Evolutionary conservation across 768 basidiomycete species (phyloP).

Genomic region (Termitomyces sp.): DNA sequence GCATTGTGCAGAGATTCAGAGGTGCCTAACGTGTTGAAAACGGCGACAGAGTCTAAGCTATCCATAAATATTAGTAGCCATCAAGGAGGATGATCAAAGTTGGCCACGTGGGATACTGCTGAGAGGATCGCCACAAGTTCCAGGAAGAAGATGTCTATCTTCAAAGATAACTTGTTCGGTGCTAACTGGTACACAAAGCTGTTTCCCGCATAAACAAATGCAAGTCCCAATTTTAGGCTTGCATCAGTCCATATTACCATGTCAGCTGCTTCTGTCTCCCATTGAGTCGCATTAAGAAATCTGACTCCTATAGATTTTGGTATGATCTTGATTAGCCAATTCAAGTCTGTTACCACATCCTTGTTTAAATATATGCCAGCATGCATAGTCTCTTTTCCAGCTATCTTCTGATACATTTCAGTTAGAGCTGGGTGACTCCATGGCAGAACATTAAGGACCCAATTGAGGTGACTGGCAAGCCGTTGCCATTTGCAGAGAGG

Average conservation of each 20-base stretch:
- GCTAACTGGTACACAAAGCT: not conserved
- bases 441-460: not conserved
- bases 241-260: not conserved
- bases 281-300: not conserved
- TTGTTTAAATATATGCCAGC: not conserved
- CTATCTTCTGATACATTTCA: not conserved
- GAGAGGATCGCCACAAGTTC: not conserved
- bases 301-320: not conserved
- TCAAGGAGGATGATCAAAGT: too few relatives aligned
- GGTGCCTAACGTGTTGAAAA: too few relatives aligned
- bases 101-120: not conserved
- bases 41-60: too few relatives aligned
- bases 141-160: not conserved
- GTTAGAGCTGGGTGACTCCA: not conserved
- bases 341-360: not conserved
- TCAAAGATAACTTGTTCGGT: fast-evolving
- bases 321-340: not conserved
- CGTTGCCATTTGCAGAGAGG: not conserved
- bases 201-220: not conserved
- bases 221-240: not conserved
- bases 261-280: not conserved
- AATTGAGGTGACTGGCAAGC: not conserved
- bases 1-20: too few relatives aligned
- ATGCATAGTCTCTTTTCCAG: not conserved
- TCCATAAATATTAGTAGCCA: too few relatives aligned